These are phyloP conservation scores for Collybiopsis luxurians DNA, from an alignment of 768 basidiomycete genomes.

Conservation along the genomic window DNA sequence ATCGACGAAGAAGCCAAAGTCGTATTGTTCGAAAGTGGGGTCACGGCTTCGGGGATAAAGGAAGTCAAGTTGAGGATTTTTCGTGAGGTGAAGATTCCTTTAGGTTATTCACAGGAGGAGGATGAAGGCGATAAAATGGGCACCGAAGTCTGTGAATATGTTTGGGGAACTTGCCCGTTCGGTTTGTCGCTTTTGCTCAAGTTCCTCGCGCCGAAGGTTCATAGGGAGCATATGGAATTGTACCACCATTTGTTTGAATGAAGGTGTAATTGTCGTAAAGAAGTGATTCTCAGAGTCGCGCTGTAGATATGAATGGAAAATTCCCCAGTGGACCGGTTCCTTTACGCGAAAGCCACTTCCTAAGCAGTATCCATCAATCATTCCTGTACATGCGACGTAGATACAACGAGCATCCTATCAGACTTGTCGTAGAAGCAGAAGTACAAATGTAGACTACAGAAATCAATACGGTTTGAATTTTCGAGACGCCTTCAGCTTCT, in stretches of 20 bases:
- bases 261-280: too few species aligned
- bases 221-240: background rate
- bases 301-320: too few species aligned
- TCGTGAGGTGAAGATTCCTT: background rate
- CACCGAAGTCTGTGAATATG: background rate
- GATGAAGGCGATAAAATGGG: background rate
- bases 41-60: background rate
- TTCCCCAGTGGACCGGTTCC: too few species aligned
- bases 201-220: background rate
- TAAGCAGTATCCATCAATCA: too few species aligned
- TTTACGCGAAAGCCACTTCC: too few species aligned
- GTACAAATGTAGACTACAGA: background rate
- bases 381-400: too few species aligned
- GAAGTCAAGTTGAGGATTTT: background rate
- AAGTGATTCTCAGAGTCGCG: background rate
- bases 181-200: background rate
- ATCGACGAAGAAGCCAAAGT: conserved; percentile 1
- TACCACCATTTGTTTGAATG: background rate
- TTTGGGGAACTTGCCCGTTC: conserved; percentile 1
- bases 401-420: too few species aligned
- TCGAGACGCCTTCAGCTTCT: conserved; percentile 73
- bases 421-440: too few species aligned
- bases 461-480: conserved; percentile 85
- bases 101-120: too few species aligned
- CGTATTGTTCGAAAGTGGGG: conserved; percentile 1